Evolutionary conservation across 1,284 basidiomycete genomes (phyloP), one percentile per base, ranked within the genome.

Genomic region (Ganoderma lucidum): DNA sequence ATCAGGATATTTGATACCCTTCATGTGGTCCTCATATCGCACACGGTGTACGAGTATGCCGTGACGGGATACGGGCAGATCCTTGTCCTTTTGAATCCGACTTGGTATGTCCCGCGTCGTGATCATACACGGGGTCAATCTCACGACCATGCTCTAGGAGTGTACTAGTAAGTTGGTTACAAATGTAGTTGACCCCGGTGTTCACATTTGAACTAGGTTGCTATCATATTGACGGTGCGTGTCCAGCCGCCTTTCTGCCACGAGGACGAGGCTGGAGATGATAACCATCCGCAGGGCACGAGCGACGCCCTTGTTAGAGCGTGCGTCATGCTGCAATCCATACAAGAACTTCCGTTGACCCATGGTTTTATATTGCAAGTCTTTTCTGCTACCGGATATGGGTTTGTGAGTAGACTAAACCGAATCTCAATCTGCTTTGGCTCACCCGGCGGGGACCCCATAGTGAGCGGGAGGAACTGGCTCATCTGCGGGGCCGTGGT

Each of bases 1-100:
- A 19, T 17, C 37, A 72, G 71, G 71, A 32, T 66, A n/a, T 64
- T 72, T 2, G 71, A 72, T 45, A 66, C 59, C 19, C 10, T 64
- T 0, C 71, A 72, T 39, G 23, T 65, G 0, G 41, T 53, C 10
- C 55, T 70, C 42, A 63, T 70, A n/a, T 55, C 66, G 8, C 66
- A 72, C 42, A 55, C 68, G 14, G 61, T 72, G 23, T 72, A 70
- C 44, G 41, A 8, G 8, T 72, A 72, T 55, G 59, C 64, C 3
- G 44, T 72, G 28, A 67, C 55, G 6, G 32, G 63, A 42, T 67
- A 63, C 41, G 42, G 30, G 17, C 53, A 65, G 23, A n/a, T 45
- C 39, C 17, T 45, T 3, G 44, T 44, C 2, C 30, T 67, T 42
- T 37, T 59, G 5, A 41, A 32, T 3, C 66, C 63, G 3, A 67